Conservation (phyloP, 2,329 filamentous ascomycete genomes). For the Fusarium transvaalense region DNA sequence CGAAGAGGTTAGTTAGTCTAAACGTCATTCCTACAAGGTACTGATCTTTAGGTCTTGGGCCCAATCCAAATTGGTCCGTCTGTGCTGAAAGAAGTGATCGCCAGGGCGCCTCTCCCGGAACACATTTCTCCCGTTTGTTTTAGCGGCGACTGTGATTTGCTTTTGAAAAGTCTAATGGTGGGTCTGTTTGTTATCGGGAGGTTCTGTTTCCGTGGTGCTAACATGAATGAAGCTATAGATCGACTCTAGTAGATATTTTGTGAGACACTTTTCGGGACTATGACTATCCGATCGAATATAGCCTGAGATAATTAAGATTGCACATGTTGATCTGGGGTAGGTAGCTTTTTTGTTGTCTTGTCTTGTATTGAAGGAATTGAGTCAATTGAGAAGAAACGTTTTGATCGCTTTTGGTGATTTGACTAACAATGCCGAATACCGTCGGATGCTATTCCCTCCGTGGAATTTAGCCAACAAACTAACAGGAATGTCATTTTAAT, state of each 20-base stretch:
- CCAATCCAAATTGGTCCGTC: neutral
- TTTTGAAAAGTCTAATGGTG: neutral
- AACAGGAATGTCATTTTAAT: neutral
- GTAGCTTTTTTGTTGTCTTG: neutral
- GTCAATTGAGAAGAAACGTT: too few species aligned
- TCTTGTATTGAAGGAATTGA: too few species aligned
- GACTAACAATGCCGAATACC: neutral
- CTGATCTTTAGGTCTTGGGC: neutral
- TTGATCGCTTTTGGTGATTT: neutral
- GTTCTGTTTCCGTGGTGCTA: conserved; percentile 27
- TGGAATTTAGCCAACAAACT: neutral
- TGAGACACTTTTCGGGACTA: conserved; percentile 22
- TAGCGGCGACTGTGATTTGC: conserved; percentile 23
- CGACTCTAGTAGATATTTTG: neutral
- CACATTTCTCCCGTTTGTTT: conserved; percentile 7
- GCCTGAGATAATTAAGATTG: neutral
- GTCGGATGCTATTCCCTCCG: neutral
- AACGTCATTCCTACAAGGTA: neutral
- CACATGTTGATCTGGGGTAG: neutral
- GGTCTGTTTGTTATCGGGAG: conserved; percentile 1
- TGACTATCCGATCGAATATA: conserved; percentile 1
- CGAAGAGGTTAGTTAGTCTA: neutral
- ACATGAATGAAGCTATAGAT: conserved; percentile 6
- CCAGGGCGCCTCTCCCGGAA: conserved; percentile 34
- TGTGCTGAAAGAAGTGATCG: conserved; percentile 19